Conservation (phyloP, 2,329 filamentous ascomycete species). For the Penicillium brasilianum region DNA sequence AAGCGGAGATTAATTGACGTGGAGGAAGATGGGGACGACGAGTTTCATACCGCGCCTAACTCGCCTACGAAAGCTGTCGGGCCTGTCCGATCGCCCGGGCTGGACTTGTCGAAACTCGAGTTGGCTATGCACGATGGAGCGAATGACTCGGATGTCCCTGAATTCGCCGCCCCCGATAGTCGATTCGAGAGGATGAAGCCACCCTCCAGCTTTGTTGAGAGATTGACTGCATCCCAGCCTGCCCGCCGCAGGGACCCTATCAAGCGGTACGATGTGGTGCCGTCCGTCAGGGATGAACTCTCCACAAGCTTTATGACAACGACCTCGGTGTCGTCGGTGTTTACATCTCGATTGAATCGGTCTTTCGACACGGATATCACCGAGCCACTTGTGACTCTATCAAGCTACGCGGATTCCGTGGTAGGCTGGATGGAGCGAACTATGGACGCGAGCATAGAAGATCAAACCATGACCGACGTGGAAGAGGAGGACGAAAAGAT, state of each 20-base stretch:
- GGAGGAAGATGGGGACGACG: conserved; percentile 27
- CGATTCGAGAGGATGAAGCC: not conserved
- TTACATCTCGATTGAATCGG: conserved; percentile 21
- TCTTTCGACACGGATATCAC: conserved; percentile 40
- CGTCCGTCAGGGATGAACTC: conserved; percentile 11
- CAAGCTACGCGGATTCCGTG: conserved; percentile 36
- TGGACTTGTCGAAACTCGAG: conserved; percentile 1
- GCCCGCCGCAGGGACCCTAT: conserved; percentile 1
- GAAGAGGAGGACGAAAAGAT: conserved; percentile 12
- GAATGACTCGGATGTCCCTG: not conserved
- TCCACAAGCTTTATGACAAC: conserved; percentile 35
- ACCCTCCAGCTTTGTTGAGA: conserved; percentile 20
- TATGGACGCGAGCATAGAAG: conserved; percentile 15
- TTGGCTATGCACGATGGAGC: not conserved
- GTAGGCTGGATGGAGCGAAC: conserved; percentile 23
- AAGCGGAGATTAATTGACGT: conserved; percentile 9
- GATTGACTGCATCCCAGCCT: conserved; percentile 20
- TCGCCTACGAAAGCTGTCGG: conserved; percentile 31
- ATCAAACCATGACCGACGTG: not conserved
- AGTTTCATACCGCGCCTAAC: conserved; percentile 39
- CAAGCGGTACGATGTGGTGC: conserved; percentile 26
- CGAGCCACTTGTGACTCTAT: conserved; percentile 32
- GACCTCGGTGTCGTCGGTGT: conserved; percentile 23
- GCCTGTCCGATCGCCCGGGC: not conserved
- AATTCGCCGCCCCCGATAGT: not conserved